A percentile compares a stretch with the other conserved stretches of the same genome.
Evolutionary conservation across 345 rosid genomes (phyloP).

Genomic region (Lepidium sativum): DNA sequence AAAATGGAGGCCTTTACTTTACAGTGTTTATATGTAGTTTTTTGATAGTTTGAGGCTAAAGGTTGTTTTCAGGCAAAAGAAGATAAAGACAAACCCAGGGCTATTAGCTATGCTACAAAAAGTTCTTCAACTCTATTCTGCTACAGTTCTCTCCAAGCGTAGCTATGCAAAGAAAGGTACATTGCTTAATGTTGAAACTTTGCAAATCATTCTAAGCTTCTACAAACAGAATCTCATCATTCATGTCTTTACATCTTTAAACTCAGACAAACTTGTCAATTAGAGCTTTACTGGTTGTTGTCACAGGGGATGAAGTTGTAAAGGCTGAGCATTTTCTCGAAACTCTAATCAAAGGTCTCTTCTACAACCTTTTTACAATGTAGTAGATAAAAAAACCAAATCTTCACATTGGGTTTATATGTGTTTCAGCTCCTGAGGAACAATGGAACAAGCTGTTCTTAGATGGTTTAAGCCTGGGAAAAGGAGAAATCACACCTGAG

Average conservation of each 20-base stretch:
- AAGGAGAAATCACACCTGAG: slow-evolving; percentile 57
- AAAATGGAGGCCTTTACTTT: neutral
- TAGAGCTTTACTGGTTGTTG: neutral
- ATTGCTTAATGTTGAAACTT: neutral
- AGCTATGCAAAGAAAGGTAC: slow-evolving; percentile 91
- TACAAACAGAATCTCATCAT: neutral
- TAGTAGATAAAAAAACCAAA: neutral
- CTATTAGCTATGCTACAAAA: slow-evolving; percentile 88
- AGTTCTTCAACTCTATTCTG: slow-evolving; percentile 85
- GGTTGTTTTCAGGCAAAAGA: slow-evolving; percentile 61
- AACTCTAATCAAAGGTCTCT: slow-evolving; percentile 59
- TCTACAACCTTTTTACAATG: neutral
- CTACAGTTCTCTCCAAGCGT: slow-evolving; percentile 66
- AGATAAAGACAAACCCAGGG: slow-evolving; percentile 91
- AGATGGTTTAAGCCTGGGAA: slow-evolving; percentile 57
- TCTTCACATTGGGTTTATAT: slow-evolving; percentile 11
- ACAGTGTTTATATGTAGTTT: neutral
- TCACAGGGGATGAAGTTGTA: slow-evolving; percentile 61
- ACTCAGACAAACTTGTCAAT: neutral
- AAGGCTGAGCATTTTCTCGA: slow-evolving; percentile 72
- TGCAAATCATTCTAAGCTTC: neutral
- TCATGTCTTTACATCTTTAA: neutral
- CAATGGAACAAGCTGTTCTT: slow-evolving; percentile 74
- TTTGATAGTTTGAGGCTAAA: slow-evolving; percentile 19
- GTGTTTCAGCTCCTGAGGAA: slow-evolving; percentile 72